Conservation (phyloP, 768 basidiomycete species). For the Boletus edulis region DNA sequence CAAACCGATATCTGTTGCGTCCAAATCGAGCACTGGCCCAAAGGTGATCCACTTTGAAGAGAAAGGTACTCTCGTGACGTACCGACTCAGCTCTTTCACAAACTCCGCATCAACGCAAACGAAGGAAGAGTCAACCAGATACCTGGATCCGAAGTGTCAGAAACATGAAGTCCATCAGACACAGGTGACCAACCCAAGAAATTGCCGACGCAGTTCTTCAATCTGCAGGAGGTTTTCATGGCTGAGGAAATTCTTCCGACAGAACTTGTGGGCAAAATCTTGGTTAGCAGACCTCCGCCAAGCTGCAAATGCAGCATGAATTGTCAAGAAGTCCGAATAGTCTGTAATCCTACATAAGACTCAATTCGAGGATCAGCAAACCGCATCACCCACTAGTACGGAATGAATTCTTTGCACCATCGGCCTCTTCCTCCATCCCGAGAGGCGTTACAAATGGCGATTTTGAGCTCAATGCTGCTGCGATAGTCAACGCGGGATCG, state of each 20-base stretch:
- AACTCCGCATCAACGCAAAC: slow-evolving; percentile 66
- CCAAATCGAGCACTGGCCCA: slow-evolving; percentile 66
- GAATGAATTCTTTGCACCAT: slow-evolving; percentile 79
- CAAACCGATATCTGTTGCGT: slow-evolving; percentile 72
- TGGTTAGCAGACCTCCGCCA: slow-evolving; percentile 77
- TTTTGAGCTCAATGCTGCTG: slow-evolving; percentile 88
- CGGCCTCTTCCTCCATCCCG: slow-evolving; percentile 83
- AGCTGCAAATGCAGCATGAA: slow-evolving; percentile 84
- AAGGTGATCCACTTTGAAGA: slow-evolving; percentile 2
- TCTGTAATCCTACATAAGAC: slow-evolving; percentile 43
- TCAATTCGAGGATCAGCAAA: background rate
- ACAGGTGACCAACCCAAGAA: slow-evolving; percentile 52
- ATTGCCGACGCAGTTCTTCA: slow-evolving; percentile 92
- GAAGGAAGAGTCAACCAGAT: slow-evolving; percentile 86
- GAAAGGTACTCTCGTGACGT: background rate
- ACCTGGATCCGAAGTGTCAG: slow-evolving; percentile 41
- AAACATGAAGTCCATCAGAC: background rate
- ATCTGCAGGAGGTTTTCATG: slow-evolving; percentile 95
- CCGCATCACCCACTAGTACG: slow-evolving; percentile 52
- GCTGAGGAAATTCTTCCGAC: slow-evolving; percentile 75
- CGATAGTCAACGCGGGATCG: slow-evolving; percentile 96
- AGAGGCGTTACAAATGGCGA: slow-evolving; percentile 90
- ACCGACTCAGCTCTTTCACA: slow-evolving; percentile 71
- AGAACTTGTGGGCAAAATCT: slow-evolving; percentile 67
- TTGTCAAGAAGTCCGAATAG: slow-evolving; percentile 92